A percentile compares a stretch with the other conserved stretches of the same genome.
Evolutionary conservation across 106 monocot species (phyloP).

Genomic region (Dactylorhiza incarnata): DNA sequence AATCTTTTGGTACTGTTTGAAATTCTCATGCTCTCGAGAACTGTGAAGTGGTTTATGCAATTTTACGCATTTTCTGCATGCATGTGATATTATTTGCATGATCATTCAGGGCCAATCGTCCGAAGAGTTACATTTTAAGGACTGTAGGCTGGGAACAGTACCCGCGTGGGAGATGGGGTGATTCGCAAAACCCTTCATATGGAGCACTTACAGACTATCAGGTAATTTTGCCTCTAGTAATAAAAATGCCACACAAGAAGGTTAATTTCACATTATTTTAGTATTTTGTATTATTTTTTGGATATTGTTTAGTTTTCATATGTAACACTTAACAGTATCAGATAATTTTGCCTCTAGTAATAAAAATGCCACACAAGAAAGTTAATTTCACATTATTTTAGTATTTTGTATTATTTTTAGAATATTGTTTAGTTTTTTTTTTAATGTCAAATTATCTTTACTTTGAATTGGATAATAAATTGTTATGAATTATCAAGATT

Average conservation of each 20-base stretch:
- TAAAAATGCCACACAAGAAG: no score
- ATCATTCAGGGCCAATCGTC: slow-evolving; percentile 78
- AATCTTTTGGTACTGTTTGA: slow-evolving; percentile 75
- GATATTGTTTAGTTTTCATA: slow-evolving; percentile 38
- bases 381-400: no score
- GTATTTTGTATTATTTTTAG: no score
- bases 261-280: no score
- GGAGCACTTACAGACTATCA: slow-evolving; percentile 83
- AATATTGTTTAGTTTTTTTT: no score
- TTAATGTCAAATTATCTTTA: no score
- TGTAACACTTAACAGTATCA: slow-evolving; percentile 81
- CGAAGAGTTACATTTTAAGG: slow-evolving; percentile 79
- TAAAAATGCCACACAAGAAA: no score
- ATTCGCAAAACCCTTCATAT: slow-evolving; percentile 85
- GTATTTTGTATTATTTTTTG: no score
- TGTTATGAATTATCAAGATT: no score
- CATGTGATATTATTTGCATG: slow-evolving; percentile 7
- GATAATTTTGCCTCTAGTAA: slow-evolving; percentile 20
- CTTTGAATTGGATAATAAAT: no score
- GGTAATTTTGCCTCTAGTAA: slow-evolving; percentile 22
- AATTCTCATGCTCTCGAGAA: not conserved
- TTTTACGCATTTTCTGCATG: not conserved
- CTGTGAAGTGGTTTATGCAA: not conserved
- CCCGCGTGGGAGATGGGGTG: slow-evolving; percentile 84
- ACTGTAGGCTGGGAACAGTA: slow-evolving; percentile 90